Base-by-base conservation (phyloP, 2,329 filamentous ascomycete genomes). In the Penicillium occitanis region DNA sequence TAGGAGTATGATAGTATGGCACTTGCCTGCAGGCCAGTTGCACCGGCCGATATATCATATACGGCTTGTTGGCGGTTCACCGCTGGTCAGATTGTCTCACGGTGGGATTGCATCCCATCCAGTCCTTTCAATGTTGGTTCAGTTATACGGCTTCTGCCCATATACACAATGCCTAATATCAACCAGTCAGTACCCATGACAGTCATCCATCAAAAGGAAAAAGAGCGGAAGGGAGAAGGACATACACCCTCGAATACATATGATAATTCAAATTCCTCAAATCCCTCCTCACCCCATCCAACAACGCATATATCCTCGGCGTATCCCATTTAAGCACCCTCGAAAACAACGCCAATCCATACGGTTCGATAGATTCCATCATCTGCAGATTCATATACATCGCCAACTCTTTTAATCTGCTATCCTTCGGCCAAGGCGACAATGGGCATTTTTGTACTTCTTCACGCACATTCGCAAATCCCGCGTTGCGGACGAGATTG, bases 381-480 rank as follows among this genome's bases (percentile, higher is more conserved):
- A 73, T 66, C 53, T 69, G 67, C 33, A 71, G 63, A 37, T 66
- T 65, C 63, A 71, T 67, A 44, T 67, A 66, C 25, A 60, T 61
- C n/a, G 70, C 70, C 14, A 72, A 59, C 46, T 69, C 61, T 51
- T 69, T 71, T 13, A 69, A 42, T 2, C 64, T 55, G 7, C 51
- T 64, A 60, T 71, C 68, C 55, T 62, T 55, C 5, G 69, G 66
- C 71, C 71, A 72, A 3, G 75, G 69, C 67, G 81, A 82, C 3
- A 76, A 75, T 0, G 84, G 84, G 76, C 83, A 82, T 69, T 74
- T 65, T 8, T 61, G 46, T 10, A 61, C 65, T 14, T 69, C 65
- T 51, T 85, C 80, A 0, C 75, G 75, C 0, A 87, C 79, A 58
- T 84, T 80, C 13, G 77, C 74, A 66, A 87, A 87, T 0, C 86